A percentile compares a stretch with the other conserved stretches of the same genome.
phyloP scores from a whole-genome alignment of 495 filamentous ascomycete genomes.

The Annulohypoxylon maeteangense region DNA sequence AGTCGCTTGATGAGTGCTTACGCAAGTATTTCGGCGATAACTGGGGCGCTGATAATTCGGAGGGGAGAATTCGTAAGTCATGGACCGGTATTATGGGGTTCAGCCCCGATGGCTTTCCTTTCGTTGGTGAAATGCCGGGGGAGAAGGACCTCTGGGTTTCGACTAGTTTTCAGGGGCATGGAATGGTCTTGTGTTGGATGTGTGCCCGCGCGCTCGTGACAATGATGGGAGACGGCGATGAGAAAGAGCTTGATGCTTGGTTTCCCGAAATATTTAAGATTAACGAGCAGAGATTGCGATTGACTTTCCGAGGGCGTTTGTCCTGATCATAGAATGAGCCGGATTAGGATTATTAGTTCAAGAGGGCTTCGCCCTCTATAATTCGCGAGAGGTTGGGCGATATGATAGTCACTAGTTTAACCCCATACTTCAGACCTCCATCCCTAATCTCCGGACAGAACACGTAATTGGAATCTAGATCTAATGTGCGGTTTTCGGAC shows the following conservation, averaged over 20 bases:
- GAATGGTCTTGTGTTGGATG: slow-evolving; percentile 68
- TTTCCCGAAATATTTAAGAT: slow-evolving; percentile 64
- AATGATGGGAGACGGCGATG: slow-evolving; percentile 58
- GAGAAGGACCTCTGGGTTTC: slow-evolving; percentile 61
- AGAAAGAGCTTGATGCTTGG: slow-evolving; percentile 53
- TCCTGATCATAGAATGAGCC: slow-evolving; percentile 14
- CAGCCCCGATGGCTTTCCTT: slow-evolving; percentile 65
- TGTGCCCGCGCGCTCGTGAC: slow-evolving; percentile 63
- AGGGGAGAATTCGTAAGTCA: slow-evolving; percentile 65
- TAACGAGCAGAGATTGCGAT: slow-evolving; percentile 55
- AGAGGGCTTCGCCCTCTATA: not conserved
- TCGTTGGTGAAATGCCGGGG: slow-evolving; percentile 61
- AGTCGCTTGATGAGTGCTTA: slow-evolving; percentile 59
- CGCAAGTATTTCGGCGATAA: slow-evolving; percentile 64
- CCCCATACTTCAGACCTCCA: too few relatives aligned
- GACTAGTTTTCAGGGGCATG: slow-evolving; percentile 67
- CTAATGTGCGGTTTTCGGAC: too few relatives aligned
- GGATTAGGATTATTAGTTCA: not conserved
- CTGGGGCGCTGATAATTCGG: slow-evolving; percentile 68
- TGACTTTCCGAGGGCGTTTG: slow-evolving; percentile 57
- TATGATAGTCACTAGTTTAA: too few relatives aligned
- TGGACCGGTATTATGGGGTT: slow-evolving; percentile 75
- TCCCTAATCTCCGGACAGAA: too few relatives aligned
- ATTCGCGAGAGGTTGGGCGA: too few relatives aligned
- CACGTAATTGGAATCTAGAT: too few relatives aligned